A percentile compares a stretch with the other conserved stretches of the same genome.
Evolutionary conservation across 2,329 filamentous ascomycete genomes (phyloP).

Genomic region (Fusarium pseudoanthophilum): DNA sequence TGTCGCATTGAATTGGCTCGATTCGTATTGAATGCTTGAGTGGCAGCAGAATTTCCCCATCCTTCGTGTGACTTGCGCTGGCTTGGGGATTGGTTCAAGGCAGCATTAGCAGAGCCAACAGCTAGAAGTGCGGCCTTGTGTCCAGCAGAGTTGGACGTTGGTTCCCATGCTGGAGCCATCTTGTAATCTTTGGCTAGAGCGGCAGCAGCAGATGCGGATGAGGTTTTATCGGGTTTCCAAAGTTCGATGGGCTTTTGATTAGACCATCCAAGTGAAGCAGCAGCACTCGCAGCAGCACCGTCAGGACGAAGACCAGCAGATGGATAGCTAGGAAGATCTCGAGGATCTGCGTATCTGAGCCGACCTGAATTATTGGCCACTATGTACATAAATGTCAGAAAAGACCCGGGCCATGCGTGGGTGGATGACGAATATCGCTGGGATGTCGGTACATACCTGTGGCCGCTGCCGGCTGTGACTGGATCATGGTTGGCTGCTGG

Average conservation of each 20-base stretch:
- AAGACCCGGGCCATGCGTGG: slow-evolving; percentile 13
- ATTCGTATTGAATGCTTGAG: slow-evolving; percentile 66
- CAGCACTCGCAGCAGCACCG: slow-evolving; percentile 75
- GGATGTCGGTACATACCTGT: slow-evolving; percentile 40
- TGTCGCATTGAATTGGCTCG: slow-evolving; percentile 45
- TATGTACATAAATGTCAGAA: slow-evolving; percentile 34
- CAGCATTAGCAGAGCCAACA: slow-evolving; percentile 51
- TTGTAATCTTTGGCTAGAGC: slow-evolving; percentile 56
- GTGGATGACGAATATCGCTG: slow-evolving; percentile 19
- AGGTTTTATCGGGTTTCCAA: slow-evolving; percentile 71
- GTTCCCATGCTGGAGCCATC: slow-evolving; percentile 67
- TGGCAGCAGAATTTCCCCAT: slow-evolving; percentile 77
- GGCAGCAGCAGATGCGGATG: slow-evolving; percentile 61
- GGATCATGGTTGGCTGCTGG: slow-evolving; percentile 43
- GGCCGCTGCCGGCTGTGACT: slow-evolving; percentile 36
- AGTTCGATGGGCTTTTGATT: slow-evolving; percentile 72
- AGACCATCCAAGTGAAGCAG: slow-evolving; percentile 78
- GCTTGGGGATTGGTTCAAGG: slow-evolving; percentile 41
- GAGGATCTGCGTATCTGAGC: slow-evolving; percentile 77
- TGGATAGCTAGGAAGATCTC: slow-evolving; percentile 80
- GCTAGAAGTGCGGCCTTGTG: slow-evolving; percentile 81
- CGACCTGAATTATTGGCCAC: slow-evolving; percentile 52
- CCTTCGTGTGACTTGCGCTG: slow-evolving; percentile 44
- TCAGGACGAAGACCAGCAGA: slow-evolving; percentile 68
- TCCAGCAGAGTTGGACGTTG: slow-evolving; percentile 71